Base-by-base conservation (phyloP, 2,329 filamentous ascomycete species). In the Fusarium ambrosium region DNA sequence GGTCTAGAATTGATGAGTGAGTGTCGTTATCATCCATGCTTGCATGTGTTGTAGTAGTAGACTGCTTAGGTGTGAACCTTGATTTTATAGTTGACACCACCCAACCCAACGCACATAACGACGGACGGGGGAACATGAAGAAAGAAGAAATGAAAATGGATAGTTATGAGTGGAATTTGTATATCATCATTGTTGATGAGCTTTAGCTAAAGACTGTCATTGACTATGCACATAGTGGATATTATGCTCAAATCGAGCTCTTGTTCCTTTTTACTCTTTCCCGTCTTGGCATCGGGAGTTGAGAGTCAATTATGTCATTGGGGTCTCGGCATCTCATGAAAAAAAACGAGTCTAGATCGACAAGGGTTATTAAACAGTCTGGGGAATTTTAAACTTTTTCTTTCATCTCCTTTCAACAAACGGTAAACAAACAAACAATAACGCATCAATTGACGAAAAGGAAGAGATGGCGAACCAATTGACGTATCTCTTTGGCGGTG, bases 401-500 rank as follows among this genome's bases (percentile, higher is more conserved):
- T 34, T 36, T 24, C 16, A 65, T 53, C 62, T 60, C 45, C 39
- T 39, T 34, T 64, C 36, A 18, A 27, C 45, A 29, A 13, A 9
- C 6, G 20, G 4, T 48, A 32, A 43, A 43, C 27, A 48, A 18
- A 20, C 39, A 59, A 34, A 51, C 20, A 22, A 14, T 3, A 14
- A 34, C 43, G 14, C 48, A 56, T 64, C 39, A 51, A 51, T 51
- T 65, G 32, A 69, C 11, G 22, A 45, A 8, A 34, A 6, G 24
- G 11, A 5, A 37, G 39, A 64, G 48, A 78, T 78, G 67, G 62
- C 66, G 8, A 63, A 71, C 59, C 66, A 77, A 20, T 66, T 80
- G 55, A 77, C 79, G 5, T 83, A 81, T 70, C 82, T 86, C 66
- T 86, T 84, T 39, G 85, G 85, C 29, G 84, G 84, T 43, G 78